Evolutionary conservation across 2,329 filamentous ascomycete species (phyloP).

Genomic region (Fusarium agapanthi): DNA sequence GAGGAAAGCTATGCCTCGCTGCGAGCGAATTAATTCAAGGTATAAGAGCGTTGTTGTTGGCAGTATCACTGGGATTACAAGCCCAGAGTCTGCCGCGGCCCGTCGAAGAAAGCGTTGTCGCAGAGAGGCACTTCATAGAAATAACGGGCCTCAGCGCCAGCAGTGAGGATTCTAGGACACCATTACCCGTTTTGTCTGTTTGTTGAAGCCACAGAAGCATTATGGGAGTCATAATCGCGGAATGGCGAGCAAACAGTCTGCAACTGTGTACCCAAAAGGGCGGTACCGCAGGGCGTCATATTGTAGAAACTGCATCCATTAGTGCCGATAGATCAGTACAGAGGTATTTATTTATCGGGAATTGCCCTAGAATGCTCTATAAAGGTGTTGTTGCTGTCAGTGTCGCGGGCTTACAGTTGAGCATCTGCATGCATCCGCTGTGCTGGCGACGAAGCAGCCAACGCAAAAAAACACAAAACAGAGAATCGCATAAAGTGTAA

Average conservation of each 20-base stretch:
- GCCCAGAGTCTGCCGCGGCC: rapidly evolving
- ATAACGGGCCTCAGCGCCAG: no score
- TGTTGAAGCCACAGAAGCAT: background rate
- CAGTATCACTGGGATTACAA: background rate
- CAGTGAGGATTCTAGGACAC: rapidly evolving
- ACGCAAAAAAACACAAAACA: background rate
- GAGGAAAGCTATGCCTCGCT: no score
- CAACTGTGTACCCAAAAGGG: background rate
- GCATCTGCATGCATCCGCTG: background rate
- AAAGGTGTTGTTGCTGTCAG: background rate
- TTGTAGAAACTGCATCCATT: background rate
- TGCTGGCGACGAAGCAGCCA: background rate
- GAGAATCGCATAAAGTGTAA: rapidly evolving
- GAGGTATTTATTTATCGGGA: background rate
- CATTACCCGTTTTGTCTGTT: rapidly evolving
- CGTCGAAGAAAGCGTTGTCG: background rate
- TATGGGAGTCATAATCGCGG: rapidly evolving
- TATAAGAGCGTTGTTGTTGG: rapidly evolving
- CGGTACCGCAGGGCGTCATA: background rate
- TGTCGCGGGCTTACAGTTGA: background rate
- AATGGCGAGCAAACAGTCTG: background rate
- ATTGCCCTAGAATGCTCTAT: rapidly evolving
- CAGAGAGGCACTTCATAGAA: background rate
- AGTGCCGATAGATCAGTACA: background rate
- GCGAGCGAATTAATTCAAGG: rapidly evolving